These are phyloP conservation scores for Sporothrix luriei DNA, from an alignment of 2,329 filamentous ascomycete species.

Conservation along the genomic window DNA sequence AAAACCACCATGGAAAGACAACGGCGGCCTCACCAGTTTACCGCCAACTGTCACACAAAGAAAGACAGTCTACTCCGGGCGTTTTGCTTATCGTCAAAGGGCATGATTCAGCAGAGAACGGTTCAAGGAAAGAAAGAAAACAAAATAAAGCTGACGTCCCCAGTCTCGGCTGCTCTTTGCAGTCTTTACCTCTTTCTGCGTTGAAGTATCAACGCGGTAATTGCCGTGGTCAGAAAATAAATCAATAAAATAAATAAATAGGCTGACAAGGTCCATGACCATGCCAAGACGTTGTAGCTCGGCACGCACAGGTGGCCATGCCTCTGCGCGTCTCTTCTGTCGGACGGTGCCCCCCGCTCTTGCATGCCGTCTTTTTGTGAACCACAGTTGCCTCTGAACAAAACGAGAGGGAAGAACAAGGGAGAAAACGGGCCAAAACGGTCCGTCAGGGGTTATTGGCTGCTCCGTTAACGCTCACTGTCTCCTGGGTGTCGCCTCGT, in stretches of 20 bases:
- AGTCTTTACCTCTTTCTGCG: neutral
- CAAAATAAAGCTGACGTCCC: neutral
- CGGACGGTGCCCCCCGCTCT: slow-evolving; percentile 1
- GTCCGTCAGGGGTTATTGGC: too few species aligned
- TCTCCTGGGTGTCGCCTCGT: neutral
- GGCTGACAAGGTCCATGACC: too few species aligned
- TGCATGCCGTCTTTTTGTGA: neutral
- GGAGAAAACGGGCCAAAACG: neutral
- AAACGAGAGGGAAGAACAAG: neutral
- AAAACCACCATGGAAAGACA: neutral
- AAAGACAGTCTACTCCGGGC: too few species aligned
- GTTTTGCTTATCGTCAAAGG: neutral
- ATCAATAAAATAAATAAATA: too few species aligned
- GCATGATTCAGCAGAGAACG: neutral
- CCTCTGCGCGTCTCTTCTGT: neutral
- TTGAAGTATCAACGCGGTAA: too few species aligned
- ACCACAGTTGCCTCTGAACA: neutral
- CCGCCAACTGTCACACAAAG: neutral
- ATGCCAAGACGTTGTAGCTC: too few species aligned
- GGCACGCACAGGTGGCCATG: too few species aligned
- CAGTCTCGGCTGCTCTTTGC: neutral
- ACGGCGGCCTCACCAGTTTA: neutral
- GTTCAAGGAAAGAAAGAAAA: too few species aligned
- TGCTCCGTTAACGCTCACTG: neutral
- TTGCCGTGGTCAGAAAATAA: too few species aligned